phyloP scores from a whole-genome alignment of 352 stramenopile species.

The Halophytophthora batemanensis region DNA sequence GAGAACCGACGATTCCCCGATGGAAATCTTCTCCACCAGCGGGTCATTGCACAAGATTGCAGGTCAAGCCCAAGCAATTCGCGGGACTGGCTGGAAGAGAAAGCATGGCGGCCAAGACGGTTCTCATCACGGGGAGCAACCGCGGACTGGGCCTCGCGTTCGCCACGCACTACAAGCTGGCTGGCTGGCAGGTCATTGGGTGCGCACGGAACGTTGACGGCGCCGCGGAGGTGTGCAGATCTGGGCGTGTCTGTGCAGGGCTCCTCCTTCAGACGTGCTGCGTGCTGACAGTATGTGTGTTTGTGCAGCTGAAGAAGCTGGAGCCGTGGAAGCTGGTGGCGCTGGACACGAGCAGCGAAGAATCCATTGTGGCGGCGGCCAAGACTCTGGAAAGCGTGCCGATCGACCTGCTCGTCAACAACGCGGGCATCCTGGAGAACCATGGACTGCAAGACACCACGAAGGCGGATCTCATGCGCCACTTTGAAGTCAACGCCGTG shows the following conservation, averaged over 20 bases:
- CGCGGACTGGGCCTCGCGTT: constrained; percentile 31
- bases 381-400: constrained; percentile 24
- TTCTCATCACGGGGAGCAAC: constrained; percentile 29
- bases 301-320: constrained; percentile 21
- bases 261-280: background rate
- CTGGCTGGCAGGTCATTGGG: constrained; percentile 31
- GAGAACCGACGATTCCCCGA: no score
- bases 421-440: background rate
- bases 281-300: background rate
- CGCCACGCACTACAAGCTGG: constrained; percentile 20
- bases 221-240: constrained; percentile 14
- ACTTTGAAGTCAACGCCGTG: constrained; percentile 52
- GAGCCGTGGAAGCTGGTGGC: background rate
- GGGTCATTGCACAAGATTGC: no score
- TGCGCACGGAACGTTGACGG: constrained; percentile 20
- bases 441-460: constrained; percentile 6
- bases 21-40: no score
- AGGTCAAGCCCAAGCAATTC: no score
- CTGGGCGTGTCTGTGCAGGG: background rate
- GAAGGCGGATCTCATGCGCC: constrained; percentile 32
- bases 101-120: constrained; percentile 29
- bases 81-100: background rate
- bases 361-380: constrained; percentile 26
- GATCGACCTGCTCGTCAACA: constrained; percentile 10
- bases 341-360: constrained; percentile 14